Percentiles rank a stretch among this genome's conserved stretches.
phyloP scores from a whole-genome alignment of 495 filamentous ascomycete genomes.

The Cercophora newfieldiana region DNA sequence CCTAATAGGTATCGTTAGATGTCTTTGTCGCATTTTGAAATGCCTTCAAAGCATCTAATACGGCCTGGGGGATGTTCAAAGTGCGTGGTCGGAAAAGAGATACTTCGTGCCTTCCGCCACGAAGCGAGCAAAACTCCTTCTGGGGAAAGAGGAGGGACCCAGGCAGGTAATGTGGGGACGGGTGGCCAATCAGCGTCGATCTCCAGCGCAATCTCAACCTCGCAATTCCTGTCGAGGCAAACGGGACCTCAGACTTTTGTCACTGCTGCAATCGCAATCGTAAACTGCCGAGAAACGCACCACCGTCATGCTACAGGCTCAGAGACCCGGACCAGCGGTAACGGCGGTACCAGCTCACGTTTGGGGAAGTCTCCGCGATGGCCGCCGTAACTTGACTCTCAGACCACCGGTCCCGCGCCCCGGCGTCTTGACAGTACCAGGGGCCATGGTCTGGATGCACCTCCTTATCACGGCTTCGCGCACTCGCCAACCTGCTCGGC shows the following conservation, averaged over 20 bases:
- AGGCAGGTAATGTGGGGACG: background rate
- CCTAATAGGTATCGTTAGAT: too few relatives aligned
- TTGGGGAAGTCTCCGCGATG: background rate
- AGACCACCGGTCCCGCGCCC: slow-evolving; percentile 11
- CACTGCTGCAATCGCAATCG: background rate
- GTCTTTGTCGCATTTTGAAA: too few relatives aligned
- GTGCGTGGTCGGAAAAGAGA: slow-evolving; percentile 15
- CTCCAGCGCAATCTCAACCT: background rate
- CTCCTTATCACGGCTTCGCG: background rate
- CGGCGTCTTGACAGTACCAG: background rate
- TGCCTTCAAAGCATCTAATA: too few relatives aligned
- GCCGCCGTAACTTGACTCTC: slow-evolving; percentile 16
- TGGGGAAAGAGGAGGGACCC: background rate
- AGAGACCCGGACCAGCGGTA: background rate
- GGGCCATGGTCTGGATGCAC: background rate
- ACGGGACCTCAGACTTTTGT: background rate
- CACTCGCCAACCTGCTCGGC: background rate
- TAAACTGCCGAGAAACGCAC: slow-evolving; percentile 10
- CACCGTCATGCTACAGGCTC: slow-evolving; percentile 1
- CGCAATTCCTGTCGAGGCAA: background rate
- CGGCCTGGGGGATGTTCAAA: slow-evolving; percentile 16
- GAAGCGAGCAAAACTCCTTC: background rate
- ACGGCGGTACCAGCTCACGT: background rate
- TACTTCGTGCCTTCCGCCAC: too few relatives aligned
- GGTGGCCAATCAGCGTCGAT: slow-evolving; percentile 10